Evolutionary conservation across 352 stramenopile species (phyloP), one percentile per base, ranked within the genome.

Genomic region (Phytophthora gonapodyides): DNA sequence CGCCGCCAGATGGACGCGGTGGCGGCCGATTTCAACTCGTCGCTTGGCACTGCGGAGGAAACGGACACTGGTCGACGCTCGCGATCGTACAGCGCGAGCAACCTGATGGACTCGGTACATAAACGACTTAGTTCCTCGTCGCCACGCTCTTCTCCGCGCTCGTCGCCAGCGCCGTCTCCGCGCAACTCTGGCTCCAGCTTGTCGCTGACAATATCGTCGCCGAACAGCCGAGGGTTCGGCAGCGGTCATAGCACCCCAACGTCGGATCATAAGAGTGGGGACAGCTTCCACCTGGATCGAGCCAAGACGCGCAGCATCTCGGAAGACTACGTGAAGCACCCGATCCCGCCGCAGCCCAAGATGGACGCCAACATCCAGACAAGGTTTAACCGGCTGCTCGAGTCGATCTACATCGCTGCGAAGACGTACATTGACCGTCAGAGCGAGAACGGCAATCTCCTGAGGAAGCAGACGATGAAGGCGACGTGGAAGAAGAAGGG

Each of bases 401-500:
- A 96, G 50, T 94, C 87, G 19, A 84, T 96, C 36, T 96, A 96
- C 55, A 75, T 85, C 3, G 87, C 80, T 11, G 87, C 87, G 11
- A 96, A 96, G 57, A 82, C 79, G 45, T 96, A 96, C 61, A 94
- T 94, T 43, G 85, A 92, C 33, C 76, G 62, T 7, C 82, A 91
- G 58, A 88, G 76, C 16, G 61, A 82, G 24, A 76, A 73, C n/a
- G 84, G 80, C 1, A 89, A 80, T 45, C 52, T 89, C 44, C 42
- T 92, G 17, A 76, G 82, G 21, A 91, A 84, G 40, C 75, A 88
- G 54, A 78, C 78, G 12, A 70, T 79, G 19, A 80, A 89, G 45
- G 87, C 87, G 17, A 94, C 85, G 40, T 96, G 87, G 87, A 96
- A 96, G 74, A 96, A 96, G 70, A 94, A 94, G 57, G 87, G 87